Evolutionary conservation across 2,329 filamentous ascomycete species (phyloP).

Genomic region (Colletotrichum eleusines): DNA sequence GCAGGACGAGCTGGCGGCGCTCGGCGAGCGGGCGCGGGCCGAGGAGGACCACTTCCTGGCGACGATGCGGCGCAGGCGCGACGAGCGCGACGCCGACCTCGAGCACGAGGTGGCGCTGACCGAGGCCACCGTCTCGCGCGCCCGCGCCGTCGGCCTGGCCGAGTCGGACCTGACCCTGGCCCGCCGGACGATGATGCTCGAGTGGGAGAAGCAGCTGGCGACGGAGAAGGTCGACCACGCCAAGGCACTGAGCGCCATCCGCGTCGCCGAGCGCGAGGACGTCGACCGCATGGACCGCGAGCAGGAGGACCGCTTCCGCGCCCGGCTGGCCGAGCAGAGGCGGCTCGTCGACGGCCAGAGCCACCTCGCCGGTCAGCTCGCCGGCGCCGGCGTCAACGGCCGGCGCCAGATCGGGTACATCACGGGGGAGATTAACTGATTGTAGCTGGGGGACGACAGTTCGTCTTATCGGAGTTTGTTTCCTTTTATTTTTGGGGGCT

Average conservation of each 20-base stretch:
- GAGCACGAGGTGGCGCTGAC: constrained; percentile 62
- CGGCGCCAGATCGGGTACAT: constrained; percentile 69
- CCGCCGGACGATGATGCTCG: constrained; percentile 58
- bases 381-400: constrained; percentile 49
- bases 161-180: constrained; percentile 60
- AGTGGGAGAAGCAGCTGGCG: constrained; percentile 62
- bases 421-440: constrained; percentile 62
- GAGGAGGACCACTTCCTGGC: constrained; percentile 59
- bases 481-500: neutral
- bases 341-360: constrained; percentile 62
- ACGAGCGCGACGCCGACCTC: constrained; percentile 53
- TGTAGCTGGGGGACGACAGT: rapidly evolving
- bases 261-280: constrained; percentile 64
- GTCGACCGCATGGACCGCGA: constrained; percentile 61
- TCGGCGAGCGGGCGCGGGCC: constrained; percentile 59
- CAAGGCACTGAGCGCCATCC: constrained; percentile 62
- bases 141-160: constrained; percentile 59
- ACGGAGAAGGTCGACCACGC: constrained; percentile 61
- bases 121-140: constrained; percentile 58
- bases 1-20: constrained; percentile 57
- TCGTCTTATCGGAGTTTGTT: neutral
- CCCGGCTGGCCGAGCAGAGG: constrained; percentile 63
- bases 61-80: constrained; percentile 52
- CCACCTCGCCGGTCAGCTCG: constrained; percentile 52
- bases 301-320: constrained; percentile 59